Evolutionary conservation across 1,284 basidiomycete species (phyloP).

Genomic region (Hemileia vastatrix): DNA sequence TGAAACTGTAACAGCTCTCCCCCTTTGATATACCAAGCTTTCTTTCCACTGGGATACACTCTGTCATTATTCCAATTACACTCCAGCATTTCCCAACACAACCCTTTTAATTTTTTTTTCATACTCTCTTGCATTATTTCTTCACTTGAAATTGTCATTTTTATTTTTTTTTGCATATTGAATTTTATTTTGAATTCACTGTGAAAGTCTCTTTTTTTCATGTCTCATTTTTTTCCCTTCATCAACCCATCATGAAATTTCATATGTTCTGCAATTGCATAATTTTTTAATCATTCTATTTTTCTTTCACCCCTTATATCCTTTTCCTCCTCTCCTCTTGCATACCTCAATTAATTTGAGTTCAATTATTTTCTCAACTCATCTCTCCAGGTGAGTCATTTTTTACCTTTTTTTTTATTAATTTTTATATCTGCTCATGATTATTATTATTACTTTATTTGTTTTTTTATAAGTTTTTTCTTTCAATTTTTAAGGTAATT

Average conservation of each 20-base stretch:
- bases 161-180: too few species aligned
- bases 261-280: neutral
- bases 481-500: neutral
- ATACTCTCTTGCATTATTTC: too few species aligned
- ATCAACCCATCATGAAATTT: neutral
- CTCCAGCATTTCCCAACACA: too few species aligned
- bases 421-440: neutral
- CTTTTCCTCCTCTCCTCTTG: neutral
- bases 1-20: too few species aligned
- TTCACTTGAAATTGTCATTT: too few species aligned
- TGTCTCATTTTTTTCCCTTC: slow-evolving; percentile 10
- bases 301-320: neutral
- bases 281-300: neutral
- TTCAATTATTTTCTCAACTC: neutral
- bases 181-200: too few species aligned
- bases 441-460: neutral
- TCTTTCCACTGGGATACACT: too few species aligned
- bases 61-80: too few species aligned
- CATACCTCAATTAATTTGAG: neutral
- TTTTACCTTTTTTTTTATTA: neutral
- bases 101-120: too few species aligned
- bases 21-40: too few species aligned
- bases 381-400: neutral
- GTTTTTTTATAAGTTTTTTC: neutral
- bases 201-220: slow-evolving; percentile 7